A percentile compares a stretch with the other conserved stretches of the same genome.
Evolutionary conservation across 805 yeast genomes (phyloP).

Genomic region (Yarrowia sp.): DNA sequence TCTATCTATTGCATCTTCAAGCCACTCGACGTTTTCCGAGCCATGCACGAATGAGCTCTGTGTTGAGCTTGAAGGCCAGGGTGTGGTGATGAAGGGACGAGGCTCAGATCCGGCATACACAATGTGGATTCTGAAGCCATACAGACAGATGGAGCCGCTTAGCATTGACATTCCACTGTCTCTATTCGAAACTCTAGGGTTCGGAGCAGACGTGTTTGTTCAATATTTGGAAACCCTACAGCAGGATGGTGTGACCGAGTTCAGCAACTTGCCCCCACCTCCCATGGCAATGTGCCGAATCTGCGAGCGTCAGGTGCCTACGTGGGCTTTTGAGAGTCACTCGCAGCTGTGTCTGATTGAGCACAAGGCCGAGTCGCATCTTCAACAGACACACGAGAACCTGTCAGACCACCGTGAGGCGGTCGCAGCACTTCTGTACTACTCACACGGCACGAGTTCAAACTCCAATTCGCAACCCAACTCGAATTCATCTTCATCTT

Average conservation of each 20-base stretch:
- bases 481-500: constrained; percentile 3
- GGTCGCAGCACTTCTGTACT: constrained; percentile 50
- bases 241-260: constrained; percentile 68
- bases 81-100: constrained; percentile 76
- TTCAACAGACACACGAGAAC: constrained; percentile 76
- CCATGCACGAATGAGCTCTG: constrained; percentile 46
- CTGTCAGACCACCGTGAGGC: constrained; percentile 71
- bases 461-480: constrained; percentile 2
- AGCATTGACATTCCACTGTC: constrained; percentile 73
- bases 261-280: constrained; percentile 69
- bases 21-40: constrained; percentile 15
- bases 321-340: constrained; percentile 96
- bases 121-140: constrained; percentile 92
- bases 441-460: constrained; percentile 46
- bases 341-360: constrained; percentile 86
- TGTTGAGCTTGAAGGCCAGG: constrained; percentile 87
- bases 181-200: constrained; percentile 79
- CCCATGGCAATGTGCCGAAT: constrained; percentile 84
- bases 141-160: constrained; percentile 64
- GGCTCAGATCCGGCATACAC: constrained; percentile 74
- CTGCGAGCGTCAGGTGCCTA: constrained; percentile 89
- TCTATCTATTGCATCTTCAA: constrained; percentile 9
- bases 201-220: constrained; percentile 85
- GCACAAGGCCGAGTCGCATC: constrained; percentile 78
- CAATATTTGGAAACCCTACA: constrained; percentile 71